Conservation (phyloP, 441 rosid genomes). For the Daphne laureola region DNA sequence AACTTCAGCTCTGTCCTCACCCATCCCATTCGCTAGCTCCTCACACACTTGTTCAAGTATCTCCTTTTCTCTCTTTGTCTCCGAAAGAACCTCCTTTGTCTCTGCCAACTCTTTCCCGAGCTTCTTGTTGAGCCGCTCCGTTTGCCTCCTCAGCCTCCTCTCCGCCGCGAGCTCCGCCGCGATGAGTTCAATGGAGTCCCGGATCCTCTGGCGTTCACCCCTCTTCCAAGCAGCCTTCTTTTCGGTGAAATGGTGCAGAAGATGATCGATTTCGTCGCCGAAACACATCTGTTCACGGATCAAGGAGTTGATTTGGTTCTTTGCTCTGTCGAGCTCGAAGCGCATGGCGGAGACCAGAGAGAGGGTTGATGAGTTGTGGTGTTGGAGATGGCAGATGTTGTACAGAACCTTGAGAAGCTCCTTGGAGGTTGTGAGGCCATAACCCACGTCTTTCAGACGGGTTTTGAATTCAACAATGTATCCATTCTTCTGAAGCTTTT, state of each 20-base stretch:
- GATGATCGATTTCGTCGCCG: slow-evolving; percentile 33
- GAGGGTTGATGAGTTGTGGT: slow-evolving; percentile 34
- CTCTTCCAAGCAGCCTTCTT: slow-evolving; percentile 54
- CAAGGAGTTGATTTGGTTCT: slow-evolving; percentile 42
- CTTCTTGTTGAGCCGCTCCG: slow-evolving; percentile 79
- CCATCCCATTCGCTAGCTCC: slow-evolving; percentile 68
- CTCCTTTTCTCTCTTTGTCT: slow-evolving; percentile 74
- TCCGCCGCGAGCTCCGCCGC: slow-evolving; percentile 65
- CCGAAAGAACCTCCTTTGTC: slow-evolving; percentile 33
- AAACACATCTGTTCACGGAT: slow-evolving; percentile 33
- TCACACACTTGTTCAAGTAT: slow-evolving; percentile 77
- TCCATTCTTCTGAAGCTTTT: slow-evolving; percentile 24
- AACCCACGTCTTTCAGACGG: slow-evolving; percentile 52
- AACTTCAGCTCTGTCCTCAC: slow-evolving; percentile 49
- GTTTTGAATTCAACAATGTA: slow-evolving; percentile 21
- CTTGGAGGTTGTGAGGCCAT: slow-evolving; percentile 56
- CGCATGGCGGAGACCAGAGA: slow-evolving; percentile 60
- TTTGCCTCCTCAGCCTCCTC: slow-evolving; percentile 51
- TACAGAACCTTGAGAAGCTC: slow-evolving; percentile 71
- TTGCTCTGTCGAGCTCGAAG: slow-evolving; percentile 52
- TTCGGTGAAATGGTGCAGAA: slow-evolving; percentile 40
- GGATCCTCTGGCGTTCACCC: slow-evolving; percentile 46
- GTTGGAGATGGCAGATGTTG: slow-evolving; percentile 49
- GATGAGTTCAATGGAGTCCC: slow-evolving; percentile 27
- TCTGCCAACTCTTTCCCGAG: slow-evolving; percentile 64